A percentile compares a stretch with the other conserved stretches of the same genome.
Evolutionary conservation across 148 eudicot species (phyloP).

Genomic region (Heliosperma pusillum): DNA sequence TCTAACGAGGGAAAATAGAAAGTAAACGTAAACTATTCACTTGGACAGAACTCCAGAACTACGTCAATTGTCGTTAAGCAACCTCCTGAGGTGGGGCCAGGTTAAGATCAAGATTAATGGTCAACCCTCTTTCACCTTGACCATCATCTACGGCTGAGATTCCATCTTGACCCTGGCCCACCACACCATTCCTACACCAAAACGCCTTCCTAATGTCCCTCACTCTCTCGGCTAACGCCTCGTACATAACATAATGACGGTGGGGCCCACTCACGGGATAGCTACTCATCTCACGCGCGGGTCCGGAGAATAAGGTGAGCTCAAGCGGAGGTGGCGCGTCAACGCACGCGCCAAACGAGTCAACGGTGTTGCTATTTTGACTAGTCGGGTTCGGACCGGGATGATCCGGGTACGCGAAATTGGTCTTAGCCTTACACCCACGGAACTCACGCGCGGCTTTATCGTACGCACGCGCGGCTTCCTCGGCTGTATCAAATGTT

Average conservation of each 20-base stretch:
- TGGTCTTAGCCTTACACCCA: conserved; percentile 34
- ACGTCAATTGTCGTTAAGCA: too few species aligned
- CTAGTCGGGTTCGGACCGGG: not conserved
- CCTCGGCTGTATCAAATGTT: conserved; percentile 44
- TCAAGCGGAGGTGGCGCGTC: conserved; percentile 9
- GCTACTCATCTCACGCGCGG: not conserved
- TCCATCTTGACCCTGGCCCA: not conserved
- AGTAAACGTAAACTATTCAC: too few species aligned
- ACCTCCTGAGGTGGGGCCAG: conserved; percentile 29
- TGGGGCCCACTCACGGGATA: not conserved
- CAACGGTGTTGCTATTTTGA: not conserved
- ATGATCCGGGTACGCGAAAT: conserved; percentile 19
- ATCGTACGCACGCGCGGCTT: conserved; percentile 46
- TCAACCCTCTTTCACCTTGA: not conserved
- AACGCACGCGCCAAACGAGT: conserved; percentile 16
- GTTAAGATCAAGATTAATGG: conserved; percentile 26
- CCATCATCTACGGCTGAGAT: conserved; percentile 18
- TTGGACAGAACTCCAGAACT: too few species aligned
- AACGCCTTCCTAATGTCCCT: conserved; percentile 17
- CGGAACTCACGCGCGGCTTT: conserved; percentile 34
- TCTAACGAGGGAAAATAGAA: too few species aligned
- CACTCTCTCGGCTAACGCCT: conserved; percentile 18
- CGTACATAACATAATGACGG: not conserved
- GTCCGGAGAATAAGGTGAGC: conserved; percentile 10
- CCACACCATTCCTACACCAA: conserved; percentile 15